phyloP scores from a whole-genome alignment of 2,329 filamentous ascomycete species.

The Lecanicillium sp. region DNA sequence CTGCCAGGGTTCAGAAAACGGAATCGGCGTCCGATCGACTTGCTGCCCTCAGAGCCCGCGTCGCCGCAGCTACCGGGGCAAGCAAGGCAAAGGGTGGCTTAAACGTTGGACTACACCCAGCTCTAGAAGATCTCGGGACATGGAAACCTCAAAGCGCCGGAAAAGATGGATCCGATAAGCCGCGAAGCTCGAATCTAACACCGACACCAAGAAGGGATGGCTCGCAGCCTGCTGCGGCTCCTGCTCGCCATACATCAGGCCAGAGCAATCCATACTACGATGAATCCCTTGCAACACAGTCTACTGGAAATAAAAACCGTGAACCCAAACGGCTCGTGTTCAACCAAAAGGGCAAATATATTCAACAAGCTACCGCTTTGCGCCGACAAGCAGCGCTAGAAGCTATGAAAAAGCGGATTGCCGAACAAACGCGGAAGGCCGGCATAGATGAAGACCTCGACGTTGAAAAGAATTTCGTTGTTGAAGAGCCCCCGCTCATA shows the following conservation, averaged over 20 bases:
- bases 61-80: slow-evolving; percentile 63
- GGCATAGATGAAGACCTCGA: slow-evolving; percentile 88
- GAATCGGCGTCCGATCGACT: slow-evolving; percentile 56
- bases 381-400: slow-evolving; percentile 83
- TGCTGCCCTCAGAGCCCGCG: slow-evolving; percentile 70
- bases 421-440: slow-evolving; percentile 77
- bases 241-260: no score
- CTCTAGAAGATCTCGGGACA: slow-evolving; percentile 50
- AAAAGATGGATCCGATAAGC: slow-evolving; percentile 9
- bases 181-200: slow-evolving; percentile 16
- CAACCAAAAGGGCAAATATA: slow-evolving; percentile 95
- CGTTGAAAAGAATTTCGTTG: slow-evolving; percentile 79
- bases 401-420: slow-evolving; percentile 89
- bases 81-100: slow-evolving; percentile 57
- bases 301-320: slow-evolving; percentile 48
- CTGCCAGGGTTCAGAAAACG: slow-evolving; percentile 46
- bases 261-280: slow-evolving; percentile 73
- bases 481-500: slow-evolving; percentile 75
- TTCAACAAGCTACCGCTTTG: slow-evolving; percentile 83
- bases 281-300: slow-evolving; percentile 54
- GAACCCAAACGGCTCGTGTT: slow-evolving; percentile 74
- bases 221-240: no score
- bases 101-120: slow-evolving; percentile 70
- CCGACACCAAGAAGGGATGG: slow-evolving; percentile 8
- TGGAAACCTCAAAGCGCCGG: slow-evolving; percentile 31